These are phyloP conservation scores for Macroventuria anomochaeta DNA, from an alignment of 2,329 filamentous ascomycete species.

Conservation along the genomic window DNA sequence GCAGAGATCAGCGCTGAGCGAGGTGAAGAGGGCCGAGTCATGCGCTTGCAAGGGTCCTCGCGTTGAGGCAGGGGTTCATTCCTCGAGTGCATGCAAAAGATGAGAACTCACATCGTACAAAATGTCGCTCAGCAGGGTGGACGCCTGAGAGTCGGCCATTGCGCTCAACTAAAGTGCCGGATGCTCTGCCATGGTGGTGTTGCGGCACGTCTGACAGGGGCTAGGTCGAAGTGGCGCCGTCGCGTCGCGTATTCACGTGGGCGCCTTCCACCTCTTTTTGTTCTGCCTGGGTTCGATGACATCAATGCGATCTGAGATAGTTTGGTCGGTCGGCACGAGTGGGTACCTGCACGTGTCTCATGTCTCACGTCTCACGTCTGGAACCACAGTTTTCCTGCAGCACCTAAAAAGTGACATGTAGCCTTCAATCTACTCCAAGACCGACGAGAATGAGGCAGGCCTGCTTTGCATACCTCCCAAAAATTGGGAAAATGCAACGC, in stretches of 20 bases:
- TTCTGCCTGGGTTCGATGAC: constrained; percentile 2
- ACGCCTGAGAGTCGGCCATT: constrained; percentile 43
- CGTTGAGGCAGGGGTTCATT: constrained; percentile 23
- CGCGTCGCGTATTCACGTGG: constrained; percentile 12
- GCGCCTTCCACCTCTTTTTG: neutral
- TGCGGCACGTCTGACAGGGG: neutral
- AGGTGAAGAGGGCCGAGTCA: constrained; percentile 24
- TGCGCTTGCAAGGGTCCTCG: constrained; percentile 30
- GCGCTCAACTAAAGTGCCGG: too few species aligned
- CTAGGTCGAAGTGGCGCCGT: neutral
- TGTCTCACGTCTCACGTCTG: too few species aligned
- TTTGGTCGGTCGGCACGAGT: too few species aligned
- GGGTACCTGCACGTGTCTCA: too few species aligned
- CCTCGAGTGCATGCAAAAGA: constrained; percentile 21
- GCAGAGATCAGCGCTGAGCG: constrained; percentile 29
- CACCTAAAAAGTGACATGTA: too few species aligned
- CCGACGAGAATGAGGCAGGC: too few species aligned
- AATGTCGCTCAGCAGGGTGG: constrained; percentile 35
- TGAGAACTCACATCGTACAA: constrained; percentile 45
- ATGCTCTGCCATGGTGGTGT: too few species aligned
- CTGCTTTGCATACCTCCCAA: too few species aligned
- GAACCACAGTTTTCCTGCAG: neutral
- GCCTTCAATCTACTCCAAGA: too few species aligned
- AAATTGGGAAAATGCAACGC: too few species aligned
- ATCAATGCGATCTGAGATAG: neutral